Evolutionary conservation across 371 early-diverging fungal genomes (phyloP).

Genomic region (Thermomucor indicae-seudaticae): DNA sequence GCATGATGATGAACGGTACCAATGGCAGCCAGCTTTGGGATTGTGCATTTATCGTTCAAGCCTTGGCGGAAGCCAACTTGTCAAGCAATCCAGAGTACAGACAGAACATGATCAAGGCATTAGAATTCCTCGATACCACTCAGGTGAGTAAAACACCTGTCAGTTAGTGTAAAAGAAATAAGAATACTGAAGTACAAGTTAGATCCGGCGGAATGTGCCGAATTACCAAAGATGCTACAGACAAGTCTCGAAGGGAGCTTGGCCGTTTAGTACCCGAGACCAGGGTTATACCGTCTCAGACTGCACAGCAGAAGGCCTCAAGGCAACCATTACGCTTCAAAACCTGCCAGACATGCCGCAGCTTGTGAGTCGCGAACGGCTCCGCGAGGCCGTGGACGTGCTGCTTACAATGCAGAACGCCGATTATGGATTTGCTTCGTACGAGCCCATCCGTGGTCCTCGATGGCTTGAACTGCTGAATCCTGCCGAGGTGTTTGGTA

Average conservation of each 20-base stretch:
- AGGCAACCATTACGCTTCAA: constrained; percentile 78
- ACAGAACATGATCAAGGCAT: constrained; percentile 59
- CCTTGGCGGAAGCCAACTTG: constrained; percentile 56
- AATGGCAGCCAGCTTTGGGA: constrained; percentile 98
- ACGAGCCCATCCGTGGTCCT: constrained; percentile 83
- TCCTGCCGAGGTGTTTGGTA: constrained; percentile 93
- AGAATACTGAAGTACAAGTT: neutral
- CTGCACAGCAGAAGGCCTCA: constrained; percentile 95
- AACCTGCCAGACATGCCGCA: constrained; percentile 43
- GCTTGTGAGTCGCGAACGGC: constrained; percentile 50
- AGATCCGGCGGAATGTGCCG: constrained; percentile 73
- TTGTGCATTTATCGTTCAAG: constrained; percentile 85
- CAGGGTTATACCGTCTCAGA: constrained; percentile 96
- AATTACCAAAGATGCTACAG: constrained; percentile 72
- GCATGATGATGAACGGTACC: constrained; percentile 97
- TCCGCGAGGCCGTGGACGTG: constrained; percentile 86
- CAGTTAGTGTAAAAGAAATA: neutral
- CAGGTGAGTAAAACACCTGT: constrained; percentile 47
- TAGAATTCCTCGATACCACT: constrained; percentile 82
- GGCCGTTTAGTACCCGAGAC: constrained; percentile 94
- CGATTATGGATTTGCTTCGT: constrained; percentile 89
- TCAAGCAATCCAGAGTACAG: constrained; percentile 69
- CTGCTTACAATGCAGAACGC: constrained; percentile 89
- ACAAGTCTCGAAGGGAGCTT: constrained; percentile 85
- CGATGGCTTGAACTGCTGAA: constrained; percentile 81